Evolutionary conservation across 2,329 filamentous ascomycete species (phyloP).

Genomic region (Fusarium irregulare): DNA sequence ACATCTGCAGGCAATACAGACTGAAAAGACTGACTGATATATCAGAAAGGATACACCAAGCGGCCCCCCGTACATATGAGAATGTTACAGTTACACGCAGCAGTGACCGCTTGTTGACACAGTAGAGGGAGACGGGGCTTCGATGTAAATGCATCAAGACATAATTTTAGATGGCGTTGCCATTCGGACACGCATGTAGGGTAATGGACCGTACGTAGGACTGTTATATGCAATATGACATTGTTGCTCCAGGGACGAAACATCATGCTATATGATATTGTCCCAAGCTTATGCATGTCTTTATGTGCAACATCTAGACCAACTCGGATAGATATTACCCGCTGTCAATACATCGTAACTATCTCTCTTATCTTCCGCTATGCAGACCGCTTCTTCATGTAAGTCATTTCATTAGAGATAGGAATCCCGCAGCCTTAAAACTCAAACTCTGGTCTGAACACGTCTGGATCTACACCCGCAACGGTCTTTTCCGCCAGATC

Average conservation of each 20-base stretch:
- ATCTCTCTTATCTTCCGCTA: not conserved
- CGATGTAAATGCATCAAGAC: not conserved
- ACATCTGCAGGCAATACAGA: not conserved
- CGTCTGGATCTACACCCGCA: conserved; percentile 88
- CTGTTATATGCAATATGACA: not conserved
- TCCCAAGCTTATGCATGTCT: conserved; percentile 23
- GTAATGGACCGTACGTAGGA: not conserved
- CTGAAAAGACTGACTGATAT: not conserved
- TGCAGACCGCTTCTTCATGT: conserved; percentile 11
- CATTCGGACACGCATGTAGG: not conserved
- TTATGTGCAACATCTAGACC: conserved; percentile 21
- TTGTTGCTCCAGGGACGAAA: conserved; percentile 14
- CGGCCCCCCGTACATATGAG: not conserved
- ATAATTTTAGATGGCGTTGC: not conserved
- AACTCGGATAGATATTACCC: not conserved
- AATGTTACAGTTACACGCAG: not conserved
- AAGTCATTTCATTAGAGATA: conserved; percentile 4
- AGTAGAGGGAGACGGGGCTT: not conserved
- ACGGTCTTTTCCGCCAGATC: conserved; percentile 91
- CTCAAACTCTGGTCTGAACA: conserved; percentile 90
- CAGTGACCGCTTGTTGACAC: not conserved
- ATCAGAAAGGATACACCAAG: not conserved
- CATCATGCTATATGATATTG: conserved; percentile 8
- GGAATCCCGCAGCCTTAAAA: conserved; percentile 61
- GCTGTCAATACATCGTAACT: conserved; percentile 2